A percentile compares a stretch with the other conserved stretches of the same genome.
These are phyloP conservation scores for Hypoxylon cercidicola DNA, from an alignment of 495 filamentous ascomycete genomes.

Conservation along the genomic window DNA sequence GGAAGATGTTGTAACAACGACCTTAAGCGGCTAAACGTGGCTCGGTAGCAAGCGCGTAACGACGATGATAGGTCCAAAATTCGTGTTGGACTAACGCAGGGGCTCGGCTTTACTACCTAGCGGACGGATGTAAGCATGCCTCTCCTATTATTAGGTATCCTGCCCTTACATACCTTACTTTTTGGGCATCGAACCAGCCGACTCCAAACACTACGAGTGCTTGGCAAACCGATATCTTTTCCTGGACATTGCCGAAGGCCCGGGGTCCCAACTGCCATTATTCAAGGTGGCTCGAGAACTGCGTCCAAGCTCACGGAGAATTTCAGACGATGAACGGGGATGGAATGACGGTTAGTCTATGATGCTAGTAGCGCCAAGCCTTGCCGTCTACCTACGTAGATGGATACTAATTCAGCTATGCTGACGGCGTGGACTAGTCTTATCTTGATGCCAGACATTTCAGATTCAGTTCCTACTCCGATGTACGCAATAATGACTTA, in stretches of 20 bases:
- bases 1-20: conserved; percentile 10
- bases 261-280: neutral
- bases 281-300: conserved; percentile 10
- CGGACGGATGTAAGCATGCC: neutral
- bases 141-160: conserved; percentile 37
- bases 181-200: conserved; percentile 23
- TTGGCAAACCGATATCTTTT: conserved; percentile 32
- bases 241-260: conserved; percentile 11
- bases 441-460: conserved; percentile 37
- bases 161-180: conserved; percentile 26
- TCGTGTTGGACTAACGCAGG: conserved; percentile 34
- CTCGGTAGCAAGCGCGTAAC: conserved; percentile 25
- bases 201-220: conserved; percentile 27
- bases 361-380: conserved; percentile 26
- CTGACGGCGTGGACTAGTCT: conserved; percentile 36
- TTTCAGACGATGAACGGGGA: conserved; percentile 22
- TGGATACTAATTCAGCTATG: conserved; percentile 24
- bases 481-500: conserved; percentile 28
- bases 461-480: conserved; percentile 20
- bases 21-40: conserved; percentile 27
- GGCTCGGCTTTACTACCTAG: conserved; percentile 27
- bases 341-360: conserved; percentile 21
- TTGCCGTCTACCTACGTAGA: neutral
- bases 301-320: conserved; percentile 14
- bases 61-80: conserved; percentile 32